Conservation (phyloP, 495 filamentous ascomycete species). For the Talaromyces nanjingensis region DNA sequence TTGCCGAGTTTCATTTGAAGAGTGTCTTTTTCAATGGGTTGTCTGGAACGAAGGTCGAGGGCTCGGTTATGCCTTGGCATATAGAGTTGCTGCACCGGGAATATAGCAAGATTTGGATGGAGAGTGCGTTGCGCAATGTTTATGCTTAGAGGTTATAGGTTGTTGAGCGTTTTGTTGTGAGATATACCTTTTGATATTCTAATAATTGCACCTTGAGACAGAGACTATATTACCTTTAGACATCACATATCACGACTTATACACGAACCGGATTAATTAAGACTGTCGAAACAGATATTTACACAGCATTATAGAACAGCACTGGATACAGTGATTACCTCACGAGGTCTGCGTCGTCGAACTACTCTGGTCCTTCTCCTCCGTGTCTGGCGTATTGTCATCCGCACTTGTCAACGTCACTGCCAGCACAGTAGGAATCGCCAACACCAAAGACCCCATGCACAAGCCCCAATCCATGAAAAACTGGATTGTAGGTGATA, state of each 20-base stretch:
- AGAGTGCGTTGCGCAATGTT: conserved; percentile 39
- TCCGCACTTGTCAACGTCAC: conserved; percentile 23
- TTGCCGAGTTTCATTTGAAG: conserved; percentile 62
- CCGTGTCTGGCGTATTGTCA: conserved; percentile 13
- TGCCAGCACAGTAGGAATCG: conserved; percentile 57
- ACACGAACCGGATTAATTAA: not conserved
- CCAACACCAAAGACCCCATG: conserved; percentile 57
- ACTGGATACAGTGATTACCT: conserved; percentile 6
- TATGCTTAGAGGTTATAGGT: not conserved
- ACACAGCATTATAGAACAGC: not conserved
- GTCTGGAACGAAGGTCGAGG: conserved; percentile 31
- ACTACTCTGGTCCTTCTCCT: conserved; percentile 17
- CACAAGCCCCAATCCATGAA: conserved; percentile 61
- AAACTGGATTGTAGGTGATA: conserved; percentile 50
- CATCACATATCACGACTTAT: not conserved
- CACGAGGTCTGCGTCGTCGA: not conserved
- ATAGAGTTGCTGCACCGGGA: conserved; percentile 53
- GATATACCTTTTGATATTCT: not conserved
- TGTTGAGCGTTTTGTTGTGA: not conserved
- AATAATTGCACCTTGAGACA: not conserved
- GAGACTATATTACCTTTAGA: not conserved
- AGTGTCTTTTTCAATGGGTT: conserved; percentile 56
- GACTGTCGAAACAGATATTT: not conserved
- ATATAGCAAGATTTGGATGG: conserved; percentile 59
- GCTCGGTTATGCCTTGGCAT: conserved; percentile 45